phyloP scores from a whole-genome alignment of 2,329 filamentous ascomycete genomes.

The Cladosporium oxysporum region DNA sequence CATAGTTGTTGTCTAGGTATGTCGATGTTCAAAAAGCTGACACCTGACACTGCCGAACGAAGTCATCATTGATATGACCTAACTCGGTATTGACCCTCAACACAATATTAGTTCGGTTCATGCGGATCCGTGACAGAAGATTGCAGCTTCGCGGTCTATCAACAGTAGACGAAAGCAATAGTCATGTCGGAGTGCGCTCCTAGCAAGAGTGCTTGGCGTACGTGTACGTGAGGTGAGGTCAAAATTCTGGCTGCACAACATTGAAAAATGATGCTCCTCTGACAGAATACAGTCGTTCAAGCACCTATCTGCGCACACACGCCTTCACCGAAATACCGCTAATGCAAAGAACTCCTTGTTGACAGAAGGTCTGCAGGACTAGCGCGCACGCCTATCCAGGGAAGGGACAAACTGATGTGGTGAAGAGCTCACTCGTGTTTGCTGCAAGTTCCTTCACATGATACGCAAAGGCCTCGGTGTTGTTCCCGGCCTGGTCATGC shows the following conservation, averaged over 20 bases:
- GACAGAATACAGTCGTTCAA: not conserved
- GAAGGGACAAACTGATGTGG: not conserved
- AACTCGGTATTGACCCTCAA: not conserved
- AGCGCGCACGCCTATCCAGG: not conserved
- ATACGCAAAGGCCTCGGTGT: not conserved
- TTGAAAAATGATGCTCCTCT: not conserved
- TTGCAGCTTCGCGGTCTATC: not conserved
- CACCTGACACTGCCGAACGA: not conserved
- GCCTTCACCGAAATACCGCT: not conserved
- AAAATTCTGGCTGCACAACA: not conserved
- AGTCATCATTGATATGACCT: not conserved
- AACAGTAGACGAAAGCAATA: not conserved
- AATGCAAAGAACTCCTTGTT: not conserved
- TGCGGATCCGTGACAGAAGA: not conserved
- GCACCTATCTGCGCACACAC: not conserved
- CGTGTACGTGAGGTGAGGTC: not conserved
- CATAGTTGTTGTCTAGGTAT: not conserved
- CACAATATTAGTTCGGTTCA: not conserved
- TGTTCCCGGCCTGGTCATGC: not conserved
- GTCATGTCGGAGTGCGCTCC: not conserved
- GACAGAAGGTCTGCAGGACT: not conserved
- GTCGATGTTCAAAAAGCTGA: not conserved
- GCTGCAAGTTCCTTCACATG: not conserved
- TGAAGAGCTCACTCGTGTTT: constrained; percentile 1
- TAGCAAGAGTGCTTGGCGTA: not conserved